These are phyloP conservation scores for Arxiozyma telluris DNA, from an alignment of 1,139 yeast species.

Conservation along the genomic window DNA sequence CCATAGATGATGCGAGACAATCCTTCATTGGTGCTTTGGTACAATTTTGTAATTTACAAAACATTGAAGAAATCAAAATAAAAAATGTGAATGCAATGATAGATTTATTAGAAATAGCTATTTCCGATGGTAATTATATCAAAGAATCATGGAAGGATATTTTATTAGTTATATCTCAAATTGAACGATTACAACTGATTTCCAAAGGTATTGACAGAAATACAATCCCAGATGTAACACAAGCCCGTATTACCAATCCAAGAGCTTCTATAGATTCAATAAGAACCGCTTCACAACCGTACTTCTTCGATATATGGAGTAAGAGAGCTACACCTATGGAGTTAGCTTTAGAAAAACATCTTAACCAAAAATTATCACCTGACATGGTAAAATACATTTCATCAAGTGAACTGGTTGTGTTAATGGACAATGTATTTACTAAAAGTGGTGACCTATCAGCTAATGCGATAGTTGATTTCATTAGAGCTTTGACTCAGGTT, in stretches of 20 bases:
- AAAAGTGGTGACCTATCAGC: slow-evolving; percentile 76
- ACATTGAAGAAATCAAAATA: slow-evolving; percentile 64
- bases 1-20: slow-evolving; percentile 72
- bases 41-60: slow-evolving; percentile 75
- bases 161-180: slow-evolving; percentile 74
- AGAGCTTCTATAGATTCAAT: slow-evolving; percentile 51
- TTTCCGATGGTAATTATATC: slow-evolving; percentile 66
- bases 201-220: slow-evolving; percentile 85
- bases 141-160: slow-evolving; percentile 78
- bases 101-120: slow-evolving; percentile 66
- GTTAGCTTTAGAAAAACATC: slow-evolving; percentile 41
- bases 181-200: slow-evolving; percentile 80
- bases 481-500: slow-evolving; percentile 76
- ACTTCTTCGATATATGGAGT: slow-evolving; percentile 32
- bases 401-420: slow-evolving; percentile 71
- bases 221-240: slow-evolving; percentile 75
- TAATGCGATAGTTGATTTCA: slow-evolving; percentile 77
- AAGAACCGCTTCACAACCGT: slow-evolving; percentile 33
- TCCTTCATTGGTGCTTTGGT: slow-evolving; percentile 86
- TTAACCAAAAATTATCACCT: slow-evolving; percentile 41
- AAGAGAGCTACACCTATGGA: slow-evolving; percentile 41
- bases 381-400: slow-evolving; percentile 54
- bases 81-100: slow-evolving; percentile 79
- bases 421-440: slow-evolving; percentile 80
- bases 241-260: slow-evolving; percentile 45